Percentiles rank a stretch among this genome's conserved stretches.
phyloP scores from a whole-genome alignment of 768 basidiomycete genomes.

The Ephemerocybe angulata region DNA sequence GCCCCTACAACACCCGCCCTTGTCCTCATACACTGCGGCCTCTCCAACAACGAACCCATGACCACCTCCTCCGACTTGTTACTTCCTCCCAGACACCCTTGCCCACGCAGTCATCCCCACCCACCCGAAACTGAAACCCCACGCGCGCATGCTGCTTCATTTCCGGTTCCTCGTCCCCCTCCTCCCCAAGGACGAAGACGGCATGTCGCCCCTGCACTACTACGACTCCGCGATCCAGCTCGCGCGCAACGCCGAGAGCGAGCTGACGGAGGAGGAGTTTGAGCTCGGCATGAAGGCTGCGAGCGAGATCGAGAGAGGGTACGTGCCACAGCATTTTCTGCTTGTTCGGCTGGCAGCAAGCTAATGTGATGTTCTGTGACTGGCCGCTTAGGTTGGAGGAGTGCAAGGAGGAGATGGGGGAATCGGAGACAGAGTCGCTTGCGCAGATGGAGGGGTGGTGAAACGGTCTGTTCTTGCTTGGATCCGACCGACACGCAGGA shows the following conservation, averaged over 20 bases:
- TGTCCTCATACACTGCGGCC: not conserved
- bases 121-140: slow-evolving; percentile 65
- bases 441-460: no score
- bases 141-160: slow-evolving; percentile 74
- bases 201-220: slow-evolving; percentile 66
- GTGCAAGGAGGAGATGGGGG: no score
- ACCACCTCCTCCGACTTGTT: not conserved
- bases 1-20: not conserved
- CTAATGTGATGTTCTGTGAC: no score
- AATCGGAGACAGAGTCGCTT: no score
- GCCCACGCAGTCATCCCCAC: slow-evolving; percentile 72
- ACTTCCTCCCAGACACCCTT: slow-evolving; percentile 47
- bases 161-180: slow-evolving; percentile 74
- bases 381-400: no score
- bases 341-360: no score
- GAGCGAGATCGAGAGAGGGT: slow-evolving; percentile 60
- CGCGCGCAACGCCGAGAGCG: slow-evolving; percentile 55
- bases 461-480: no score
- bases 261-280: slow-evolving; percentile 68
- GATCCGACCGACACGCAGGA: no score
- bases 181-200: slow-evolving; percentile 53
- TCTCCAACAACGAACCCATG: not conserved
- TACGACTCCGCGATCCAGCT: slow-evolving; percentile 77
- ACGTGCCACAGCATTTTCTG: no score
- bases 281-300: slow-evolving; percentile 59